Base-by-base conservation (phyloP, 768 basidiomycete genomes). In the Suillus fuscotomentosus region DNA sequence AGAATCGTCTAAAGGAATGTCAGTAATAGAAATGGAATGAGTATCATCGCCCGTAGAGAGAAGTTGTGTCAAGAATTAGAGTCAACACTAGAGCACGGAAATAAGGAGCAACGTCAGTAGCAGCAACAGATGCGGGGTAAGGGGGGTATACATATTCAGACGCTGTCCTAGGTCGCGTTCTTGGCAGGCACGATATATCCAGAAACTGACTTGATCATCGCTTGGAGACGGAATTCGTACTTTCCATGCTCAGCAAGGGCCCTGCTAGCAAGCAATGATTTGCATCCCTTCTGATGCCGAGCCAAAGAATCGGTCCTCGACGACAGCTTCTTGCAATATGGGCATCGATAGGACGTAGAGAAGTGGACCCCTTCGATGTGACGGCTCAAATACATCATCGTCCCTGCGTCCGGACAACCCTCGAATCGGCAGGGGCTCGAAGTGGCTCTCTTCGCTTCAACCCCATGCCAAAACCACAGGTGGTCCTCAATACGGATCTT, bases 151-250 rank as follows among this genome's bases (percentile, higher is more conserved):
- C 54, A n/a, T 20, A n/a, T 13, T 31, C 31, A 31, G 5, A 31
- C 31, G 31, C 31, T 31, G 31, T 31, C 31, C 31, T 31, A 31
- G 31, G 34, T n/a, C 11, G 34, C 20, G 3, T 5, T 17, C 2
- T 7, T 1, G 15, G 53, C 20, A 38, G 36, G 54, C n/a, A 55
- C 36, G 8, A 55, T 55, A 17, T 55, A 55, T 9, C 54, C 54
- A 14, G 5, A 7, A 1, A 36, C 6, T 0, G 8, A 7, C 20
- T 36, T 36, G 5, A 5, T 55, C 5, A 1, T 3, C 3, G 2
- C 20, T n/a, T 36, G 11, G n/a, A 2, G 0, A 5, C 1, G 1
- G 11, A 36, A 36, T 0, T 6, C 5, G 11, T n/a, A 6, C 11
- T 11, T 11, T 47, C 5, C n/a, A 5, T 14, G 9, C 53, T 10